Conservation (phyloP, 805 yeast species). For the Teunomyces lycoperdinae region DNA sequence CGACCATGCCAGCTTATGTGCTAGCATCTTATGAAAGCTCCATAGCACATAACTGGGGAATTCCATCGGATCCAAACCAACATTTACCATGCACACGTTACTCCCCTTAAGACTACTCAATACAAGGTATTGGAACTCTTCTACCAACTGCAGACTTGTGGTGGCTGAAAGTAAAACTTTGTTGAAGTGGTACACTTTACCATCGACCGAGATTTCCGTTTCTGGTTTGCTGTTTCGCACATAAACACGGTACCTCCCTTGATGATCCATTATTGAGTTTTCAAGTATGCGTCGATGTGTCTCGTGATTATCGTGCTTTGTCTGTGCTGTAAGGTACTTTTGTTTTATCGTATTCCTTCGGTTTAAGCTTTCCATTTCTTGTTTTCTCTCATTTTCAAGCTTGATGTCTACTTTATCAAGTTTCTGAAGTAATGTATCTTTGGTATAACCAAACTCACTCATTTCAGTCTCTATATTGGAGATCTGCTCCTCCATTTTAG, state of each 20-base stretch:
- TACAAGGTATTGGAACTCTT: constrained; percentile 21
- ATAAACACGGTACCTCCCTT: constrained; percentile 25
- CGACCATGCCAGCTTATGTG: constrained; percentile 4
- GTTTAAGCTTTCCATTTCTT: constrained; percentile 11
- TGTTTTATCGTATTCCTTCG: neutral
- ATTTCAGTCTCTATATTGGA: constrained; percentile 14
- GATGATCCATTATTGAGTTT: constrained; percentile 43
- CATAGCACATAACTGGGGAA: neutral
- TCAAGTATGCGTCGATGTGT: constrained; percentile 44
- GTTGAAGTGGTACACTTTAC: constrained; percentile 11
- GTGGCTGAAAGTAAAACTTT: constrained; percentile 13
- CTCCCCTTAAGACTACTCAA: constrained; percentile 15
- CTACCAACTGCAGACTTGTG: constrained; percentile 10
- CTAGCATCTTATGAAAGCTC: neutral
- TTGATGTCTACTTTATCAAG: constrained; percentile 18
- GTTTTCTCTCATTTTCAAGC: constrained; percentile 6
- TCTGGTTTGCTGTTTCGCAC: constrained; percentile 5
- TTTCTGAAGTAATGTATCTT: constrained; percentile 16
- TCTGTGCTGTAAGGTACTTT: constrained; percentile 4
- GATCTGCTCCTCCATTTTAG: constrained; percentile 6
- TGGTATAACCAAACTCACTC: constrained; percentile 15
- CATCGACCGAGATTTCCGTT: neutral
- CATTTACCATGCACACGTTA: constrained; percentile 10
- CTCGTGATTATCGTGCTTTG: constrained; percentile 33
- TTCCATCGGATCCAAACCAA: neutral